Conservation (phyloP, 768 basidiomycete species). For the Mycena alexandri region DNA sequence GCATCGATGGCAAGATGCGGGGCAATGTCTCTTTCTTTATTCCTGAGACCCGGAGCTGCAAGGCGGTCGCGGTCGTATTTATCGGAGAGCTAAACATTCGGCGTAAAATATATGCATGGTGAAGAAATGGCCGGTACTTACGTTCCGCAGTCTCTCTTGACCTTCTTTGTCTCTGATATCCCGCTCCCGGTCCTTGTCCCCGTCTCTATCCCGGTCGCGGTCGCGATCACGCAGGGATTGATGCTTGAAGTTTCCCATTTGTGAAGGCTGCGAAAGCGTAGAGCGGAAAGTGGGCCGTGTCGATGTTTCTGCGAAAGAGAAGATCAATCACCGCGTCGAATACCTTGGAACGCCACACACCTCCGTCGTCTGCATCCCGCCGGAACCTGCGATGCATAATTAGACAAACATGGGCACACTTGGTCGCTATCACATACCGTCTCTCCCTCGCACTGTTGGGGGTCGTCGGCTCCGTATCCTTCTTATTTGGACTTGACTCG, state of each 20-base stretch:
- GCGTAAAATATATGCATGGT: constrained; percentile 18
- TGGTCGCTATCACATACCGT: constrained; percentile 60
- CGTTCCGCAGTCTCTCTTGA: constrained; percentile 83
- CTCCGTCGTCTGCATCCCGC: constrained; percentile 81
- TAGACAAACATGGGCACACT: constrained; percentile 27
- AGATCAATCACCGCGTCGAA: constrained; percentile 1
- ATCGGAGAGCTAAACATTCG: constrained; percentile 76
- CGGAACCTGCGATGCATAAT: constrained; percentile 67
- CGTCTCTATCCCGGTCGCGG: constrained; percentile 65
- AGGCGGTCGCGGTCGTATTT: constrained; percentile 89
- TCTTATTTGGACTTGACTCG: constrained; percentile 74
- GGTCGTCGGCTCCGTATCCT: constrained; percentile 73
- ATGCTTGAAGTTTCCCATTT: constrained; percentile 95
- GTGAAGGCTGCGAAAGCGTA: constrained; percentile 82
- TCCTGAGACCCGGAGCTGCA: constrained; percentile 66
- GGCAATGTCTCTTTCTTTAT: constrained; percentile 76
- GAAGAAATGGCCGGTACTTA: constrained; percentile 49
- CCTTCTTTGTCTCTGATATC: constrained; percentile 82
- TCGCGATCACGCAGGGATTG: constrained; percentile 86
- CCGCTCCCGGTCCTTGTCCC: constrained; percentile 66
- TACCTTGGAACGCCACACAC: constrained; percentile 51
- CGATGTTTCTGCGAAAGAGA: constrained; percentile 56
- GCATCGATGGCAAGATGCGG: constrained; percentile 67
- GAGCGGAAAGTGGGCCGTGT: constrained; percentile 79
- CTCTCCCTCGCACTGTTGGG: constrained; percentile 72